Evolutionary conservation across 306 rosid genomes (phyloP), one percentile per base, ranked within the genome.

Genomic region (cucumber (Cucumis sativus)): DNA sequence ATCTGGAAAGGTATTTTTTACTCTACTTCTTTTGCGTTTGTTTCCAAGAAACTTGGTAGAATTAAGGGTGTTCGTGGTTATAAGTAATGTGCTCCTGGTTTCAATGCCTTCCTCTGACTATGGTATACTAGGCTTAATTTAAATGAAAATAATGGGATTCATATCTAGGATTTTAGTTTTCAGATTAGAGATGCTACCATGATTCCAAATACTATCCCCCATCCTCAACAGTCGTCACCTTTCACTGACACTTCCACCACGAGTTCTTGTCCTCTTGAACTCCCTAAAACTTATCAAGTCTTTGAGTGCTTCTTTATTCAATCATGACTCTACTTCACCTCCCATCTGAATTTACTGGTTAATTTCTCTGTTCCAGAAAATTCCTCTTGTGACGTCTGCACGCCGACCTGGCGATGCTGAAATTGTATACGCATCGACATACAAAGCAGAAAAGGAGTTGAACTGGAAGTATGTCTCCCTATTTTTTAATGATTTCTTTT

Each of bases 341-440:
- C 67, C 54, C 37, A 57, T 55, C 37, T 69, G 28, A 35, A 75
- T 35, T 56, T 17, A 58, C 37, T 20, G 21, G 28, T 77, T 17
- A 57, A 75, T 75, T 43, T 39, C 47, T 62, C 66, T 80, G 39
- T 80, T 81, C 74, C 84, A 96, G 99, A 85, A 92, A 91, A 86
- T 96, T 78, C 92, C 99, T 35, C 90, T 91, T 41, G 88, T 89
- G 77, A 88, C 75, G 73, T 84, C 98, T 81, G 97, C 86, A 69
- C 91, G 98, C 51, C 87, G 99, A 80, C 87, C 97, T 35, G 99
- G 99, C 52, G 99, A 96, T 62, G 97, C 94, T 21, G 98, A 92
- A 84, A 62, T 87, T 33, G 91, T 96, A 60, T 96, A 92, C 68
- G 99, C 99, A 79, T 92, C 99, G 15, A 96, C 98, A 20, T 83